These are phyloP conservation scores for Alnus glutinosa DNA, from an alignment of 306 rosid genomes.

Conservation along the genomic window DNA sequence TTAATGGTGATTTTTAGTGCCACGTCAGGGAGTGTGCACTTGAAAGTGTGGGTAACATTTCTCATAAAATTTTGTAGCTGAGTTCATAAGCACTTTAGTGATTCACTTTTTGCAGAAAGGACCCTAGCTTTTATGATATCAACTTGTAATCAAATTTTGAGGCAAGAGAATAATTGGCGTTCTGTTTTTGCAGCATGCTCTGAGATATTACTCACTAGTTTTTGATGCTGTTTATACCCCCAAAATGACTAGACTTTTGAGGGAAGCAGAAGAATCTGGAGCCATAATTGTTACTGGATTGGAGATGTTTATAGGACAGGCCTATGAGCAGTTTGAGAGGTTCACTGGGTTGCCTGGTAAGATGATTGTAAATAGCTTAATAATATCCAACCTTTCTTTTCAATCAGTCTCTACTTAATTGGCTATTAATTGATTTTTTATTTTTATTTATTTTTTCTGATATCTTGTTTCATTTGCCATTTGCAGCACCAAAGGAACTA, in stretches of 20 bases:
- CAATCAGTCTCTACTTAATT: conserved; percentile 17
- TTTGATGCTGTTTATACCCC: conserved; percentile 96
- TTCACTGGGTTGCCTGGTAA: conserved; percentile 93
- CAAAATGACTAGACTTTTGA: conserved; percentile 75
- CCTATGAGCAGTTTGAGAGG: conserved; percentile 74
- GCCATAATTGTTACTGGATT: conserved; percentile 67
- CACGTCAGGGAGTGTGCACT: too few relatives aligned
- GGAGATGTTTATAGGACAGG: conserved; percentile 93
- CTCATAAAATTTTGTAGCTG: neutral
- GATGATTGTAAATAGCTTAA: conserved; percentile 1
- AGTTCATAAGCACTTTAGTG: neutral
- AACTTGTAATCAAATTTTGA: conserved; percentile 24
- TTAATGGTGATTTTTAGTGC: too few relatives aligned
- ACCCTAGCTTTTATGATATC: conserved; percentile 14
- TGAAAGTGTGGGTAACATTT: too few relatives aligned
- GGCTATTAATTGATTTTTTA: conserved; percentile 19
- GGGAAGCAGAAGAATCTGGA: conserved; percentile 89
- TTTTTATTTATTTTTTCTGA: too few relatives aligned
- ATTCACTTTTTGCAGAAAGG: conserved; percentile 17
- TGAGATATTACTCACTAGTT: conserved; percentile 68
- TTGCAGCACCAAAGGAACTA: conserved; percentile 79
- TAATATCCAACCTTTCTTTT: conserved; percentile 12
- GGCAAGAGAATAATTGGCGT: conserved; percentile 26
- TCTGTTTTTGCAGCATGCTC: conserved; percentile 66
- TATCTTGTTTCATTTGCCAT: conserved; percentile 26